A percentile compares a stretch with the other conserved stretches of the same genome.
phyloP scores from a whole-genome alignment of 148 eudicot genomes.

The Selenicereus undatus region DNA sequence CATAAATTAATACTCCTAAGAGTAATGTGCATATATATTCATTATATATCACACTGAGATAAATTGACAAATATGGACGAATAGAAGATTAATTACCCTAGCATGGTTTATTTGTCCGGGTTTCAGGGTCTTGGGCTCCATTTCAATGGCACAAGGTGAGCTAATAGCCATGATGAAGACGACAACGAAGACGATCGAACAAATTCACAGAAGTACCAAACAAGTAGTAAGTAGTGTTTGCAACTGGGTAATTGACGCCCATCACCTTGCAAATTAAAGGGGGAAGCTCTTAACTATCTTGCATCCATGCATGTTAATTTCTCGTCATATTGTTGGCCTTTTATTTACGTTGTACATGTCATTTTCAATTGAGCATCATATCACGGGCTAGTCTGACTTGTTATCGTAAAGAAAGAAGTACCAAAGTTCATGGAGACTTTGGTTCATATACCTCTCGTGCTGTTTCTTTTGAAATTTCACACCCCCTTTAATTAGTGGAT shows the following conservation, averaged over 20 bases:
- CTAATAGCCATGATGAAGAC: conserved; percentile 17
- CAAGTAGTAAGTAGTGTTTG: neutral
- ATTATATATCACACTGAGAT: too few relatives aligned
- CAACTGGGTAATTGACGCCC: neutral
- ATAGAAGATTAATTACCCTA: conserved; percentile 14
- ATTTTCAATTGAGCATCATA: neutral
- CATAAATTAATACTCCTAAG: too few relatives aligned
- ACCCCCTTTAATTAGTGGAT: neutral
- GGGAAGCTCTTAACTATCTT: too few relatives aligned
- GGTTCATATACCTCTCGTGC: conserved; percentile 27
- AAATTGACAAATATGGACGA: too few relatives aligned
- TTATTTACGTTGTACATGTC: conserved; percentile 10
- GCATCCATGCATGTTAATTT: neutral
- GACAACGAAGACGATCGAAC: neutral
- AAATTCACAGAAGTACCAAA: neutral
- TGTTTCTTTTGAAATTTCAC: neutral
- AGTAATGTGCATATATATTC: too few relatives aligned
- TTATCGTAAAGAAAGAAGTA: too few relatives aligned
- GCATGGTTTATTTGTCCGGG: conserved; percentile 26
- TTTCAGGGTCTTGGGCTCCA: conserved; percentile 38
- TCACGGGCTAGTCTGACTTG: too few relatives aligned
- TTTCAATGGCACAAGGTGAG: conserved; percentile 33
- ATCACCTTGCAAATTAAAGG: conserved; percentile 14
- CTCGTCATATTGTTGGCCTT: neutral
- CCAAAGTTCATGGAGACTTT: too few relatives aligned